Conservation (phyloP, 441 rosid species). For the Syzygium malaccense region DNA sequence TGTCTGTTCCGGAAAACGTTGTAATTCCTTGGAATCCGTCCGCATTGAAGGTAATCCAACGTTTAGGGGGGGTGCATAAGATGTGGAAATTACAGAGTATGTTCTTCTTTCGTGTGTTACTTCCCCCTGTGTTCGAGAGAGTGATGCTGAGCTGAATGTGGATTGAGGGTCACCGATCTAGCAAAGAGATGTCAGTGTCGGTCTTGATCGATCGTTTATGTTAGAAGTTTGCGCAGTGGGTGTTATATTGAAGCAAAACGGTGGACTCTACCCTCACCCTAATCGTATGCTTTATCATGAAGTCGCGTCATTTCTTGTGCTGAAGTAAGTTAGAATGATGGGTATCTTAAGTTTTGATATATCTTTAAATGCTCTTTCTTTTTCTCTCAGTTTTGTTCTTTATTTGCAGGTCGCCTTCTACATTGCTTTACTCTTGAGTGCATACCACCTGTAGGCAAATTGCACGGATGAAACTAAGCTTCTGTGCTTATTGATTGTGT, state of each 20-base stretch:
- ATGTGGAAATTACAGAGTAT: not conserved
- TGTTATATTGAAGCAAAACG: not conserved
- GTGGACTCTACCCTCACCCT: fast-evolving
- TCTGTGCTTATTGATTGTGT: not conserved
- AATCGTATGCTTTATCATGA: not conserved
- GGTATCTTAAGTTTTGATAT: not conserved
- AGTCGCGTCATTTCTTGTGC: not conserved
- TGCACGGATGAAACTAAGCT: not conserved
- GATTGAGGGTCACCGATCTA: not conserved
- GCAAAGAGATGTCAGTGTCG: not conserved
- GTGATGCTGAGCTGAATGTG: not conserved
- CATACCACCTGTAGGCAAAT: not conserved
- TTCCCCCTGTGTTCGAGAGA: not conserved
- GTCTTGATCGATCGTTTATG: not conserved
- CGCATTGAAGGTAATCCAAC: not conserved
- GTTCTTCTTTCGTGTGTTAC: not conserved
- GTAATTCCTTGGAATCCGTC: not conserved
- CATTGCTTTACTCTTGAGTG: not conserved
- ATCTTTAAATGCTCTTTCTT: not conserved
- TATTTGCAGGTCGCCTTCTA: not conserved
- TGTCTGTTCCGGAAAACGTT: not conserved
- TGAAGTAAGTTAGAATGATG: not conserved
- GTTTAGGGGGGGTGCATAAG: not conserved
- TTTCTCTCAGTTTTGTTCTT: not conserved
- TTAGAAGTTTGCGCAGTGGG: not conserved